phyloP scores from a whole-genome alignment of 2,329 filamentous ascomycete species.

The Calonectria henricotiae region DNA sequence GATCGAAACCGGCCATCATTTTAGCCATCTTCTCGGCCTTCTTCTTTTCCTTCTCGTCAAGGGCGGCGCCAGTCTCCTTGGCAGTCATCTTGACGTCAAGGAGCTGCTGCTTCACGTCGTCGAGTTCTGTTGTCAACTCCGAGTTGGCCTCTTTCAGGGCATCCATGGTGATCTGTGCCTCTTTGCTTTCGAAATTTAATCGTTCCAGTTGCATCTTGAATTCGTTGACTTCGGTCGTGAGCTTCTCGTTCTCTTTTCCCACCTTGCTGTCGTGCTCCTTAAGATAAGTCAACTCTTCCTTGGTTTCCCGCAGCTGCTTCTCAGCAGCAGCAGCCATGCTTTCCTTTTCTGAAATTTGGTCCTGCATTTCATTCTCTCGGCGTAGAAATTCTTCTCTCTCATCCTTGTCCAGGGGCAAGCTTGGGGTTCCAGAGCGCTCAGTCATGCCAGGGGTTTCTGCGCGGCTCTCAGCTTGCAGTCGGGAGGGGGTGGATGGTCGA shows the following conservation, averaged over 20 bases:
- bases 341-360: conserved; percentile 95
- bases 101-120: conserved; percentile 96
- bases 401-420: conserved; percentile 92
- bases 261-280: conserved; percentile 89
- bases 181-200: conserved; percentile 95
- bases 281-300: conserved; percentile 87
- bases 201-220: conserved; percentile 98
- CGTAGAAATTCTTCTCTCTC: conserved; percentile 96
- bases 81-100: conserved; percentile 97
- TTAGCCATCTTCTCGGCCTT: conserved; percentile 99
- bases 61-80: conserved; percentile 89
- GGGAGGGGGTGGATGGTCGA: conserved; percentile 70
- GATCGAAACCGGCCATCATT: conserved; percentile 99
- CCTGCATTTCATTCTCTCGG: conserved; percentile 96
- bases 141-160: conserved; percentile 95
- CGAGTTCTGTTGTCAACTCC: conserved; percentile 91
- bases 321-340: conserved; percentile 84
- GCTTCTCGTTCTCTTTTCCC: conserved; percentile 90
- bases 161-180: conserved; percentile 98
- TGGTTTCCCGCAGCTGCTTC: conserved; percentile 84
- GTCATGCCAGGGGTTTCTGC: conserved; percentile 78
- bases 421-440: conserved; percentile 90
- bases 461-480: conserved; percentile 71
- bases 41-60: conserved; percentile 98
- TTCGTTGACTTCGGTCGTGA: conserved; percentile 90